Conservation (phyloP, 331 rosid species). For the Saraca asoca region DNA sequence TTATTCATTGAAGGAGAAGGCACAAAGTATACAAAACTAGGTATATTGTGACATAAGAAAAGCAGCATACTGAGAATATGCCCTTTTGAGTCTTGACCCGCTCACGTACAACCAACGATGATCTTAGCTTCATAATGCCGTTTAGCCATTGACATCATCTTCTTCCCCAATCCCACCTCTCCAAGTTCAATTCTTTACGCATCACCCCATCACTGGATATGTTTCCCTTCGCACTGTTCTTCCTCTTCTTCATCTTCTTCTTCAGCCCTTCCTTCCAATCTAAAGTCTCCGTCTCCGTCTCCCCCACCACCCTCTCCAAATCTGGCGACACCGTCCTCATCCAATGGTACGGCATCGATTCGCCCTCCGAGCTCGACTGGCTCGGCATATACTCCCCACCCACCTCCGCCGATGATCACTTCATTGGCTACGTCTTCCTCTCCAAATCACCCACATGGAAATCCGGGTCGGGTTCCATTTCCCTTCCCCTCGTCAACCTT, state of each 20-base stretch:
- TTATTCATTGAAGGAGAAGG: too few relatives aligned
- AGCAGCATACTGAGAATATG: too few relatives aligned
- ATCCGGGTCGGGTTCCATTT: conserved; percentile 67
- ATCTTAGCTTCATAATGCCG: too few relatives aligned
- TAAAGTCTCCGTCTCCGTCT: conserved; percentile 41
- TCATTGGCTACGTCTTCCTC: conserved; percentile 80
- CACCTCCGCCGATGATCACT: conserved; percentile 52
- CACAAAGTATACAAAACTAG: too few relatives aligned
- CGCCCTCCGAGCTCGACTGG: conserved; percentile 80
- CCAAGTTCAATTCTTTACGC: too few relatives aligned
- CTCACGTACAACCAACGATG: too few relatives aligned
- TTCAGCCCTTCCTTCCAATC: conserved; percentile 42
- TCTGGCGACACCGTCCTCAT: conserved; percentile 63
- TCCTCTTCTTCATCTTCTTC: conserved; percentile 16
- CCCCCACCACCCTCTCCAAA: conserved; percentile 49
- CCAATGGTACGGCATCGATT: conserved; percentile 63
- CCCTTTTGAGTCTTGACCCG: too few relatives aligned
- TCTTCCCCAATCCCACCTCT: neutral
- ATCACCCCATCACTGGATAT: too few relatives aligned
- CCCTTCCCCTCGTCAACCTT: conserved; percentile 69
- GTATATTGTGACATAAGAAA: too few relatives aligned
- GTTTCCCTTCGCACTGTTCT: neutral
- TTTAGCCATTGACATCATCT: too few relatives aligned
- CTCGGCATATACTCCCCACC: conserved; percentile 85
- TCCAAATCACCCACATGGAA: conserved; percentile 55